Percentiles rank a stretch among this genome's conserved stretches.
These are phyloP conservation scores for Nannochloris sp. DNA, from an alignment of 139 green algal genomes.

Conservation along the genomic window DNA sequence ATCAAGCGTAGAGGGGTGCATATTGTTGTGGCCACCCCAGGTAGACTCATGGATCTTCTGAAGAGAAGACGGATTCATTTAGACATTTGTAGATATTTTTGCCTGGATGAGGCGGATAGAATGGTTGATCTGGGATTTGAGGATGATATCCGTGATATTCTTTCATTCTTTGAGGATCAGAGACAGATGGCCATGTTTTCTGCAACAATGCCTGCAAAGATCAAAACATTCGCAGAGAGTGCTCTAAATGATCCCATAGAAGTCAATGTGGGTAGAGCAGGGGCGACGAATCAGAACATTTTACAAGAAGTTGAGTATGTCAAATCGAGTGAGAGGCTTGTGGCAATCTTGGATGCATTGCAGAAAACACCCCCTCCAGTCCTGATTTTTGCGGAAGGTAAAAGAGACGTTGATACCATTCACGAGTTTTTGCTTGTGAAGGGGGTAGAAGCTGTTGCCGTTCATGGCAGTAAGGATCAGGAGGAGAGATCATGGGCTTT, in stretches of 20 bases:
- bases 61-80: constrained; percentile 82
- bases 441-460: constrained; percentile 92
- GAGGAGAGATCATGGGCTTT: constrained; percentile 80
- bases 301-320: constrained; percentile 99
- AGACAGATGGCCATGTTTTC: constrained; percentile 97
- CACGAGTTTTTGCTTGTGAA: constrained; percentile 89
- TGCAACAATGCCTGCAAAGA: constrained; percentile 97
- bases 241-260: constrained; percentile 88
- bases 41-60: constrained; percentile 92
- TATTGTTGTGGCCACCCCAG: constrained; percentile 85
- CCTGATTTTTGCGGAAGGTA: constrained; percentile 97
- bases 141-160: constrained; percentile 77
- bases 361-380: constrained; percentile 97
- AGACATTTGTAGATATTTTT: constrained; percentile 87
- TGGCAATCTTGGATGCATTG: constrained; percentile 89
- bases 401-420: constrained; percentile 90
- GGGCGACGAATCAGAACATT: constrained; percentile 93
- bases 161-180: constrained; percentile 70
- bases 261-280: constrained; percentile 84
- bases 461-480: constrained; percentile 96
- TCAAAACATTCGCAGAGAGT: constrained; percentile 91
- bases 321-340: constrained; percentile 93
- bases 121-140: constrained; percentile 98
- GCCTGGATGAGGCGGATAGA: constrained; percentile 95
- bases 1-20: constrained; percentile 66